A percentile compares a stretch with the other conserved stretches of the same genome.
Evolutionary conservation across 1,139 yeast genomes (phyloP).

Genomic region (Nakaseomyces nivariensis): DNA sequence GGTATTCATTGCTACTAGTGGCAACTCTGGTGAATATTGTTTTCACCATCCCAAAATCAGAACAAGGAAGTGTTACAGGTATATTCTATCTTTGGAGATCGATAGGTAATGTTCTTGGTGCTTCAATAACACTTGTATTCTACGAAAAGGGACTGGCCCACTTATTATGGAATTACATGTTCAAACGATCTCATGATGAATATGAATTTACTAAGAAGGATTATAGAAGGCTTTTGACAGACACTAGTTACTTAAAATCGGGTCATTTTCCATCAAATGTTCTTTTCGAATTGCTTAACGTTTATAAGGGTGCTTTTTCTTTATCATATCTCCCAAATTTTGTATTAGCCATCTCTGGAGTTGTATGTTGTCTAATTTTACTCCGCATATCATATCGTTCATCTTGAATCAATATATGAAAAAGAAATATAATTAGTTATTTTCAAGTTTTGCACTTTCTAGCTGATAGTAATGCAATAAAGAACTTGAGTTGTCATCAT

Average conservation of each 20-base stretch:
- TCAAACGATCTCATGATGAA: slow-evolving; percentile 11
- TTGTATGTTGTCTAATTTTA: slow-evolving; percentile 6
- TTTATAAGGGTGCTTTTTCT: slow-evolving; percentile 23
- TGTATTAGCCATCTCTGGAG: slow-evolving; percentile 14
- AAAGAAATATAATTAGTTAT: not conserved
- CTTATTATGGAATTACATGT: slow-evolving; percentile 29
- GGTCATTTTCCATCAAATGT: slow-evolving; percentile 25
- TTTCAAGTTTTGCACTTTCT: no score
- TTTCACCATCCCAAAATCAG: slow-evolving; percentile 26
- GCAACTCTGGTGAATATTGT: slow-evolving; percentile 29
- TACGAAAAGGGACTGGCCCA: slow-evolving; percentile 29
- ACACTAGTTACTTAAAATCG: slow-evolving; percentile 30
- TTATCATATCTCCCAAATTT: slow-evolving; percentile 25
- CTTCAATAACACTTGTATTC: slow-evolving; percentile 34
- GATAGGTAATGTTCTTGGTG: slow-evolving; percentile 40
- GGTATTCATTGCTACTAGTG: slow-evolving; percentile 25
- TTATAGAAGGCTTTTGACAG: slow-evolving; percentile 25
- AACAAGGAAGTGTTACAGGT: slow-evolving; percentile 32
- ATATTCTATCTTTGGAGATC: slow-evolving; percentile 39
- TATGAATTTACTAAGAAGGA: slow-evolving; percentile 16
- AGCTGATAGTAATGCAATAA: no score
- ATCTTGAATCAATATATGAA: not conserved
- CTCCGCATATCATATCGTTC: not conserved
- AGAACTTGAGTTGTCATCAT: no score
- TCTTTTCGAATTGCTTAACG: slow-evolving; percentile 14